A percentile compares a stretch with the other conserved stretches of the same genome.
Conservation (phyloP, 2,329 filamentous ascomycete species). For the Didymella pinodella region DNA sequence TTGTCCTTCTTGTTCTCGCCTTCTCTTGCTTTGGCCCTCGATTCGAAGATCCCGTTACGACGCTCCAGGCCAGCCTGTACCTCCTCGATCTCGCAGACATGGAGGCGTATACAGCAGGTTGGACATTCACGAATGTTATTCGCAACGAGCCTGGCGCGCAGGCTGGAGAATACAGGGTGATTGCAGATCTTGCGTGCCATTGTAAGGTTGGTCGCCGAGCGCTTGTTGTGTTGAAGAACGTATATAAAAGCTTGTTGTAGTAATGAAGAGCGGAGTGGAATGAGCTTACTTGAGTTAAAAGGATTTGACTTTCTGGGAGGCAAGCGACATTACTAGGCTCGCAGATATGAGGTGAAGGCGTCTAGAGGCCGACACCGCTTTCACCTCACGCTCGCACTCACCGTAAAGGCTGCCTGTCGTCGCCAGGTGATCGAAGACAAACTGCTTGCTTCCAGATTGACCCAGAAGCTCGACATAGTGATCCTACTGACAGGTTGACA, state of each 20-base stretch:
- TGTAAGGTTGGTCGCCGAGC: background rate
- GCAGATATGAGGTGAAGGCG: background rate
- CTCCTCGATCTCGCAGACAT: constrained; percentile 19
- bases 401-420: background rate
- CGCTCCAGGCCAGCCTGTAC: constrained; percentile 12
- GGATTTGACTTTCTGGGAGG: background rate
- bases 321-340: background rate
- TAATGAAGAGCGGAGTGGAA: background rate
- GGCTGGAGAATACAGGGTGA: background rate
- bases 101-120: constrained; percentile 13
- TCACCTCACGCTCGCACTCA: background rate
- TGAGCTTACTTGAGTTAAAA: background rate
- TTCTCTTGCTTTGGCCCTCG: constrained; percentile 1
- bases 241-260: background rate
- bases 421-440: background rate
- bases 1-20: background rate
- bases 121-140: constrained; percentile 5
- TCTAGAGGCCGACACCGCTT: background rate
- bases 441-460: background rate
- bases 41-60: constrained; percentile 28
- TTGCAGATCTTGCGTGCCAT: background rate
- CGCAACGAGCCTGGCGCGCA: background rate
- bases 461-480: background rate
- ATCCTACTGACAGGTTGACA: background rate
- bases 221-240: background rate